These are phyloP conservation scores for Chaetoscypha palmicola DNA, from an alignment of 2,329 filamentous ascomycete genomes.

Conservation along the genomic window DNA sequence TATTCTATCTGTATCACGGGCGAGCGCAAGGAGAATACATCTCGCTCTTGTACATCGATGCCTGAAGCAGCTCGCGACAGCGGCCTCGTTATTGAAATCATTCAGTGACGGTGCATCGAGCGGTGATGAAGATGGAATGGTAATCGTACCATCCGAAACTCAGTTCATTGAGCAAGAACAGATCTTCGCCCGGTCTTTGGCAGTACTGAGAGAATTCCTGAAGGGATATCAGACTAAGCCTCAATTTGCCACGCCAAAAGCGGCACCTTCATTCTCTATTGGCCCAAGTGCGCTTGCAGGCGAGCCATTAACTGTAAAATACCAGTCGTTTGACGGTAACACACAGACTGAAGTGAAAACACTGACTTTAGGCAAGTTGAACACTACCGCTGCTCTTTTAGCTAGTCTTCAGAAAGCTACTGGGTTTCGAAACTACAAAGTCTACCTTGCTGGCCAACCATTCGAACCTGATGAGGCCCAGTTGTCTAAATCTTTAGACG, in stretches of 20 bases:
- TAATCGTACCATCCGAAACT: conserved; percentile 40
- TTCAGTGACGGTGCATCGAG: conserved; percentile 38
- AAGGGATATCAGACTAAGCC: conserved; percentile 55
- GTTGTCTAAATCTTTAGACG: conserved; percentile 55
- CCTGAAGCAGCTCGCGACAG: conserved; percentile 58
- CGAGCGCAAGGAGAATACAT: conserved; percentile 53
- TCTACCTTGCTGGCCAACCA: conserved; percentile 63
- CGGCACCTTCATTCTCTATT: conserved; percentile 46
- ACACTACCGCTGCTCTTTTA: conserved; percentile 64
- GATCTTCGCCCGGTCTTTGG: conserved; percentile 61
- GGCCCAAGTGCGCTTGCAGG: conserved; percentile 50
- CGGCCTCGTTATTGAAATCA: conserved; percentile 50
- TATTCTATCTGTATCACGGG: conserved; percentile 43
- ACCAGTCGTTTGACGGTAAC: conserved; percentile 63
- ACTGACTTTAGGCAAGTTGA: conserved; percentile 60
- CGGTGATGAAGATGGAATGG: conserved; percentile 47
- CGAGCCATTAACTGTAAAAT: conserved; percentile 59
- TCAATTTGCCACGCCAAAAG: conserved; percentile 51
- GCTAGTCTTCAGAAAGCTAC: conserved; percentile 61
- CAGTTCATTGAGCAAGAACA: conserved; percentile 50
- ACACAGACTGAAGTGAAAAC: conserved; percentile 52
- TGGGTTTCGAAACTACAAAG: conserved; percentile 67
- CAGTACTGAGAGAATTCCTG: conserved; percentile 61
- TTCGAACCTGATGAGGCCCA: conserved; percentile 54
- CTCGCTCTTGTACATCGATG: conserved; percentile 67